Percentiles rank a stretch among this genome's conserved stretches.
These are phyloP conservation scores for Fusarium metavorans DNA, from an alignment of 2,329 filamentous ascomycete species.

Conservation along the genomic window DNA sequence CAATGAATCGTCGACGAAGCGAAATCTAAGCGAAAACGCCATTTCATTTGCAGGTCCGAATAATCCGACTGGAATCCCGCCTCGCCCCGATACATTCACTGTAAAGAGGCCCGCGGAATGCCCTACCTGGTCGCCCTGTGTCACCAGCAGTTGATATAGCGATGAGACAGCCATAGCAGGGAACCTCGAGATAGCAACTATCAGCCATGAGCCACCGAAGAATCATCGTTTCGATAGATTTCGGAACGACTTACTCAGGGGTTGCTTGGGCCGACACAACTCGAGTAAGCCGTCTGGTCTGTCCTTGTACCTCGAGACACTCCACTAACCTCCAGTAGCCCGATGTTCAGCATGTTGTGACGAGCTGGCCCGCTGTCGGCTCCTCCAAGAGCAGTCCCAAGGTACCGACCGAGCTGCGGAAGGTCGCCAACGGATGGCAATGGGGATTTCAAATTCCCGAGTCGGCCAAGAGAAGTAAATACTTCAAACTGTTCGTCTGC, in stretches of 20 bases:
- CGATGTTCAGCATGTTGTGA: slow-evolving; percentile 57
- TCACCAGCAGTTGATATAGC: slow-evolving; percentile 36
- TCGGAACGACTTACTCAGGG: slow-evolving; percentile 68
- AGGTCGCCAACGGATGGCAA: slow-evolving; percentile 55
- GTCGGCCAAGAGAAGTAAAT: slow-evolving; percentile 53
- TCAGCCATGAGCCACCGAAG: slow-evolving; percentile 51
- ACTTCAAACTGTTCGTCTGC: slow-evolving; percentile 62
- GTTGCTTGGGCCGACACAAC: slow-evolving; percentile 64
- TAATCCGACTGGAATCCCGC: slow-evolving; percentile 14
- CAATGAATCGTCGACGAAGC: slow-evolving; percentile 29
- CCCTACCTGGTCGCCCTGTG: slow-evolving; percentile 28
- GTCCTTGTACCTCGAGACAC: slow-evolving; percentile 4
- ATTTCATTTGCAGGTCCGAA: slow-evolving; percentile 22
- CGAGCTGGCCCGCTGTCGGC: slow-evolving; percentile 56
- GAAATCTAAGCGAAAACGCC: slow-evolving; percentile 34
- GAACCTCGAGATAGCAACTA: slow-evolving; percentile 22
- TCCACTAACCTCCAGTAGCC: slow-evolving; percentile 47
- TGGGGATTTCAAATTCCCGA: slow-evolving; percentile 64
- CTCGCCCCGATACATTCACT: slow-evolving; percentile 14
- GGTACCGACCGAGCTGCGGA: slow-evolving; percentile 63
- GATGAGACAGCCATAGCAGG: slow-evolving; percentile 35
- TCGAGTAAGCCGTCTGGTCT: slow-evolving; percentile 44
- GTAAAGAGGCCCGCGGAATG: slow-evolving; percentile 9
- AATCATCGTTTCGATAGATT: slow-evolving; percentile 66
- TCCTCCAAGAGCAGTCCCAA: slow-evolving; percentile 54